Percentiles rank a stretch among this genome's conserved stretches.
These are phyloP conservation scores for Emergomyces pasteurianus DNA, from an alignment of 2,329 filamentous ascomycete genomes.

Conservation along the genomic window DNA sequence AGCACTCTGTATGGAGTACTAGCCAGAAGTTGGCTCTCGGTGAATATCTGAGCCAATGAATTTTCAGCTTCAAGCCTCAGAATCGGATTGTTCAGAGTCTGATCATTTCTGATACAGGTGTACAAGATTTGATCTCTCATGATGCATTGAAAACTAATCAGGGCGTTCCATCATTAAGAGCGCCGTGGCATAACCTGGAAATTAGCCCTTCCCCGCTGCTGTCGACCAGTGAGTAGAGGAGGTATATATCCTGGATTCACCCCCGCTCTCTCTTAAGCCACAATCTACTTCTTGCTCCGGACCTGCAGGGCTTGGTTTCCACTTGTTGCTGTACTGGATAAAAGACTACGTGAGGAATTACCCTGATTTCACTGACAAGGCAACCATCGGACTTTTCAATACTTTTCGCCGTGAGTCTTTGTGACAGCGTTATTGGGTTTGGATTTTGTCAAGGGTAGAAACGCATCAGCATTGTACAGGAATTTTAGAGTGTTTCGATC, in stretches of 20 bases:
- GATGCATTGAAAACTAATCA: too few species aligned
- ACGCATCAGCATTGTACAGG: too few species aligned
- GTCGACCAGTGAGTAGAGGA: background rate
- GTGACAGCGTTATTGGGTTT: background rate
- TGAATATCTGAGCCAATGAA: too few species aligned
- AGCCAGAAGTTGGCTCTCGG: too few species aligned
- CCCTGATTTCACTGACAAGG: background rate
- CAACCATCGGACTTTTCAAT: background rate
- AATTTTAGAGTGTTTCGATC: too few species aligned
- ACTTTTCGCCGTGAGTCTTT: background rate
- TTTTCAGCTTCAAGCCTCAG: too few species aligned
- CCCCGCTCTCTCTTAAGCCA: background rate
- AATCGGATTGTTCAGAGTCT: too few species aligned
- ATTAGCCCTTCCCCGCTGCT: background rate
- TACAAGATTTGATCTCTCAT: too few species aligned
- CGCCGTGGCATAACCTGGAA: background rate
- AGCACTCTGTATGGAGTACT: too few species aligned
- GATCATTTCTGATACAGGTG: too few species aligned
- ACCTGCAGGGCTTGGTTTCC: background rate
- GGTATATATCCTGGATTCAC: background rate
- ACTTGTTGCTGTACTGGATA: background rate
- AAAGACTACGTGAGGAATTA: background rate
- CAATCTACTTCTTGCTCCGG: background rate
- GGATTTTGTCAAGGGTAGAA: background rate
- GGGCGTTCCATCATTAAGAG: too few species aligned